Base-by-base conservation (phyloP, 768 basidiomycete species). In the Rhizopogon salebrosus region DNA sequence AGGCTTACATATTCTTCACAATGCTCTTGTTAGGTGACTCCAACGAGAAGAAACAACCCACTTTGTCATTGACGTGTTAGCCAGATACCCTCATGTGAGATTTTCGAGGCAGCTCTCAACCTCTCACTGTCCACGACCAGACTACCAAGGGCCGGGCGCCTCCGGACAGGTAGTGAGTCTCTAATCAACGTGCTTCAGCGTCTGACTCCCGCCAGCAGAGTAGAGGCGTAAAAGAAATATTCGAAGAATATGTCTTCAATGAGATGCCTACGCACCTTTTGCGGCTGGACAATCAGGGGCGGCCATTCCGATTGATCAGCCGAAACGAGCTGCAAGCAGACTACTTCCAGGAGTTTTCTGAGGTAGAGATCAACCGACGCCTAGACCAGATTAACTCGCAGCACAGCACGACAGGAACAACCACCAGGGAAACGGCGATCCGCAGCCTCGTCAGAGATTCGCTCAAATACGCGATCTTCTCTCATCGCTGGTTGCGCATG, bases 401-500 rank as follows among this genome's bases (percentile, higher is more conserved):
- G 35, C 5, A 14, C 35, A 35, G 11, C 13, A 14, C 14, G 16
- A 35, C 5, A 35, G 35, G 35, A 16, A 14, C 35, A 5, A 5
- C 14, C 5, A 35, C 35, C 6, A 35, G 14, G 35, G 35, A 35
- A 35, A 35, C 3, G 13, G 35, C 14, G 35, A 14, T 35, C 35
- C 35, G 13, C 35, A 35, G 35, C 35, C 35, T 35, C 6, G 35
- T 35, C 14, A 16, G 6, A 5, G 14, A 35, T 35, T 35, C 35
- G 6, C 6, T 53, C 13, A 41, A 41, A 42, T 54, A 54, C 27
- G 48, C 48, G 11, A 54, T 49, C 18, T 37, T 54, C 22, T 54
- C 53, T 8, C 53, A 54, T 26, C 31, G 48, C 8, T 54, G 53
- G 53, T 45, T 40, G 10, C 27, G 23, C 24, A 46, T 14, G 10